Percentiles rank a stretch among this genome's conserved stretches.
phyloP scores from a whole-genome alignment of 1,284 basidiomycete species.

The Anthracocystis walkeri region DNA sequence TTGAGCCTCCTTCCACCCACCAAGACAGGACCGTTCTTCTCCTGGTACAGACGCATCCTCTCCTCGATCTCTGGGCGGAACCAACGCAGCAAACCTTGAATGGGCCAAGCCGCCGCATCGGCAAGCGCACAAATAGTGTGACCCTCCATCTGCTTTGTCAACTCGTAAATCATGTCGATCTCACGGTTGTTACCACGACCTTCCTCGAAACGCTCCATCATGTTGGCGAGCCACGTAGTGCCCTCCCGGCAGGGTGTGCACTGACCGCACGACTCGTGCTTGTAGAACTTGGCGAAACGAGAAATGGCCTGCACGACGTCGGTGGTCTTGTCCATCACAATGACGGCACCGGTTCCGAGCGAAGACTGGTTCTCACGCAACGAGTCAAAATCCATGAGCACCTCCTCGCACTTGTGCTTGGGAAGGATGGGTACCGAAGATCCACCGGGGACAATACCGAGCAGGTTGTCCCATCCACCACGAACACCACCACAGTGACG shows the following conservation, averaged over 20 bases:
- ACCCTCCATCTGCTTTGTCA: conserved; percentile 89
- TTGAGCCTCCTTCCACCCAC: conserved; percentile 86
- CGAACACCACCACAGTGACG: conserved; percentile 94
- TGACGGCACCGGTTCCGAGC: conserved; percentile 96
- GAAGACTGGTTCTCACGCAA: conserved; percentile 93
- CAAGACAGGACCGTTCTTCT: conserved; percentile 82
- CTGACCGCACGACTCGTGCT: conserved; percentile 98
- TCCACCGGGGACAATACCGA: conserved; percentile 94
- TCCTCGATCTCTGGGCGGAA: conserved; percentile 84
- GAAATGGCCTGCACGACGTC: conserved; percentile 87
- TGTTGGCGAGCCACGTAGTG: conserved; percentile 68
- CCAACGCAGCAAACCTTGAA: conserved; percentile 93
- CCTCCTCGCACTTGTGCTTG: conserved; percentile 72
- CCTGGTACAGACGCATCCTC: conserved; percentile 84
- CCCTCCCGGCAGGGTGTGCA: conserved; percentile 97
- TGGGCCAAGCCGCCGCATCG: conserved; percentile 98
- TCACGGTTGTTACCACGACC: conserved; percentile 90
- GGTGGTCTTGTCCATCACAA: conserved; percentile 98
- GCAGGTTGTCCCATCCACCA: conserved; percentile 95
- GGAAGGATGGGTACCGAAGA: conserved; percentile 95
- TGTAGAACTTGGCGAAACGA: conserved; percentile 79
- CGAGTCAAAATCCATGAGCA: conserved; percentile 94
- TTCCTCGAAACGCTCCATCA: conserved; percentile 76
- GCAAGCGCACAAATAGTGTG: conserved; percentile 89
- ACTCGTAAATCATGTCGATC: conserved; percentile 82